Evolutionary conservation across 176 grass and related monocot genomes (phyloP), one percentile per base, ranked within the genome.

Genomic region (Carex parvula): DNA sequence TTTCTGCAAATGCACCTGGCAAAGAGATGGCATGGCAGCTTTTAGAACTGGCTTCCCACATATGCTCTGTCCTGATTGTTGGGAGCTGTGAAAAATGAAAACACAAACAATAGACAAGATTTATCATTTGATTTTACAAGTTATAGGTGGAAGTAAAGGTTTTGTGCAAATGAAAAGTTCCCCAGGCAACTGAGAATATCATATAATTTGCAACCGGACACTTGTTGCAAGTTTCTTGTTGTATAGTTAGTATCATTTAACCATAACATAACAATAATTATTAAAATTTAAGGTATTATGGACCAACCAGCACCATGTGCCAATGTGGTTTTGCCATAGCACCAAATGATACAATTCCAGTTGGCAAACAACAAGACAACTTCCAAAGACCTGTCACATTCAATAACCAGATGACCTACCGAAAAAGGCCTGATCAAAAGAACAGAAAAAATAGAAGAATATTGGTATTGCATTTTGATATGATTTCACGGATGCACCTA

Each of bases 21-120:
- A 97, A 39, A 94, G 84, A 16, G 91, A 90, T 18, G 94, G 91
- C 66, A 87, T 83, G 32, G 89, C 85, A 86, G 91, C 90, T 87
- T 84, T 93, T 65, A 93, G 74, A 24, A 97, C 85, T 52, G 94
- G 94, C 42, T 82, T 90, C 56, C 88, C 85, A 81, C 94, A 97
- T 67, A 86, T 82, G 81, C 88, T 85, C 87, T 90, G 92, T 55
- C 91, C 91, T 78, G 69, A 79, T 84, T 90, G 85, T 74, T 64
- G 62, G 46, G 76, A 70, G 64, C 94, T 97, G 90, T 60, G 80
- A 84, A 60, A 84, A 44, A 46, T 54, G 44, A 75, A 75, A 53
- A 75, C 9, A 75, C 0, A 79, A 83, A 9, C 70, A 84, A 55
- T 33, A 55, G 10, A 68, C 53, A 59, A 68, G 64, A 56, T 57